Base-by-base conservation (phyloP, 495 filamentous ascomycete genomes). In the Penicillium manginii region DNA sequence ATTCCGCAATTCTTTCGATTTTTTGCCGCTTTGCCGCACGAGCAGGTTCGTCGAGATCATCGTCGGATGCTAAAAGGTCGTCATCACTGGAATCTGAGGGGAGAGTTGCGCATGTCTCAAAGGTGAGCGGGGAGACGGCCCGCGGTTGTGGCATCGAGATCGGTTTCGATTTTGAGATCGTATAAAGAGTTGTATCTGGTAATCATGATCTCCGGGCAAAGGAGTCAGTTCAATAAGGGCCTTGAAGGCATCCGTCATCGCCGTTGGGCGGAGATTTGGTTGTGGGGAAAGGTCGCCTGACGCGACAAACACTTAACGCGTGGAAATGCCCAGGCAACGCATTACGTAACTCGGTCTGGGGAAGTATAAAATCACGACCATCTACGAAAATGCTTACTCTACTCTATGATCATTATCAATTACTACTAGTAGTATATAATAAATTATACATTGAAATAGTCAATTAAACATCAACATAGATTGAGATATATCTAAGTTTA, bases 1-100 rank as follows among this genome's bases (percentile, higher is more conserved):
- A 72, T 33, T 80, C 73, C 9, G 81, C 88, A 17, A 84, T 71
- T 4, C 74, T 71, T 67, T 91, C 88, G 53, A 85, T 83, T 63
- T 83, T 76, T 46, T 74, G 68, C 8, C 75, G 77, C 61, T 85
- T 88, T 15, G 79, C 77, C 31, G 71, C 66, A n/a, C 79, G 77
- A 12, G 64, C 65, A 21, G 65, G 52, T 29, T 82, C 77, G 19
- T 79, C 73, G 10, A 85, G 72, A 54, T 88, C 83, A 59, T 80
- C 78, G 47, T 91, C 88, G 15, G 86, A 88, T 19, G 81, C 85
- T 3, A 74, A 52, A 43, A 75, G 70, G 8, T 80, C 69, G 53
- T 84, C 72, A 26, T 77, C 64, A 23, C 78, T 68, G 21, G 73
- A 52, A 15, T 73, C 61, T 5, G 70, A 59, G 6, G 70, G 60